Conservation (phyloP, 345 rosid species). For the Luvunga scandens region DNA sequence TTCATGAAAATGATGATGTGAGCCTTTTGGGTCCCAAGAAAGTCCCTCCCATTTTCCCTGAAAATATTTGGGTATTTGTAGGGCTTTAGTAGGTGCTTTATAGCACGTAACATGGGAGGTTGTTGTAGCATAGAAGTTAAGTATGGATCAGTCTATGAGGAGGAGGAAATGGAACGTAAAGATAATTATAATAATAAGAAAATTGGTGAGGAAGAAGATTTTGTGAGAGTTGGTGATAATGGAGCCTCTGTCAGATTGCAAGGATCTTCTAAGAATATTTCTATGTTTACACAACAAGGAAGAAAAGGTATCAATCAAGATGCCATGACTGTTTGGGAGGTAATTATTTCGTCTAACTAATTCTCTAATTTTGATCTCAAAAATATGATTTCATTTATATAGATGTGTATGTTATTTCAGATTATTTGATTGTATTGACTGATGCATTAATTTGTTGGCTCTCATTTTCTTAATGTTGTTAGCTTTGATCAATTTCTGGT, state of each 20-base stretch:
- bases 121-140: conserved; percentile 66
- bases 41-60: conserved; percentile 9
- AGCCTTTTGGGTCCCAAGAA: conserved; percentile 13
- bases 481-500: neutral
- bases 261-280: conserved; percentile 57
- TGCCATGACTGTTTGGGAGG: conserved; percentile 96
- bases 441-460: neutral
- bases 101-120: conserved; percentile 51
- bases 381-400: neutral
- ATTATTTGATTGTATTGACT: neutral
- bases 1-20: neutral
- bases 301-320: conserved; percentile 85
- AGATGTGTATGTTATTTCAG: neutral
- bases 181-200: neutral
- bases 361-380: neutral
- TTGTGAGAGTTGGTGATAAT: conserved; percentile 33
- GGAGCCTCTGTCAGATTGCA: conserved; percentile 64
- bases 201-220: conserved; percentile 24
- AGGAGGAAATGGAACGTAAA: conserved; percentile 18
- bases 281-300: conserved; percentile 79
- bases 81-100: conserved; percentile 9
- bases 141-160: conserved; percentile 16
- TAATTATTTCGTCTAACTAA: conserved; percentile 18
- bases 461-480: neutral
- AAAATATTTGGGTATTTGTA: conserved; percentile 13